Base-by-base conservation (phyloP, 257 asterid genomes). In the Plantago major region DNA sequence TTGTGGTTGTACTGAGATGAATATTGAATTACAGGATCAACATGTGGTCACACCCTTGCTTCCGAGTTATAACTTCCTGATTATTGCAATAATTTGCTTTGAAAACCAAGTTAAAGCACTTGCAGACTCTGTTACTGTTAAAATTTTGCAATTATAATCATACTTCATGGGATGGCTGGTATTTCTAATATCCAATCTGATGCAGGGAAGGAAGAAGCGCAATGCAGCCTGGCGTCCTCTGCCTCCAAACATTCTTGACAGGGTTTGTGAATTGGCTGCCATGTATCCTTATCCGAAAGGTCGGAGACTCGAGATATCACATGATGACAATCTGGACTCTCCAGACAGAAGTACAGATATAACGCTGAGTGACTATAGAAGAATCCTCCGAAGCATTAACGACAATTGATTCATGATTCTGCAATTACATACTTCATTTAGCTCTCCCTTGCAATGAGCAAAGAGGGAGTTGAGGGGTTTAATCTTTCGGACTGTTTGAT, bases 171-270 rank as follows among this genome's bases (percentile, higher is more conserved):
- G 9, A 10, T 40, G 40, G 40, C 40, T 33, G 7, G 13, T 17
- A 40, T 55, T 47, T 45, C 14, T 52, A 42, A 49, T 33, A 13
- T 43, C 14, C 9, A 62, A 47, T 37, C 58, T 48, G 60, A 56
- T 72, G 81, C 93, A 89, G 97, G 90, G 84, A 53, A 89, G 77
- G 57, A 81, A 76, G 70, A 91, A 82, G 68, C 84, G 96, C 33
- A 86, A 76, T 52, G 65, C 84, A 73, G 90, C 97, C 0, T 92
- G 99, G 97, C 89, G 97, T 14, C 96, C 97, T 17, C 72, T 92
- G 67, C 99, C 99, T 0, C 89, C 84, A 70, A 64, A 97, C 30
- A 72, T 92, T 56, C 61, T 84, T 60, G 82, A 73, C 26, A 95
- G 89, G 3, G 98, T 91, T 45, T 68, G 79, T 62, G 97, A 91